Conservation (phyloP, 139 green algal species). For the Chlamydomonas sphaeroides region DNA sequence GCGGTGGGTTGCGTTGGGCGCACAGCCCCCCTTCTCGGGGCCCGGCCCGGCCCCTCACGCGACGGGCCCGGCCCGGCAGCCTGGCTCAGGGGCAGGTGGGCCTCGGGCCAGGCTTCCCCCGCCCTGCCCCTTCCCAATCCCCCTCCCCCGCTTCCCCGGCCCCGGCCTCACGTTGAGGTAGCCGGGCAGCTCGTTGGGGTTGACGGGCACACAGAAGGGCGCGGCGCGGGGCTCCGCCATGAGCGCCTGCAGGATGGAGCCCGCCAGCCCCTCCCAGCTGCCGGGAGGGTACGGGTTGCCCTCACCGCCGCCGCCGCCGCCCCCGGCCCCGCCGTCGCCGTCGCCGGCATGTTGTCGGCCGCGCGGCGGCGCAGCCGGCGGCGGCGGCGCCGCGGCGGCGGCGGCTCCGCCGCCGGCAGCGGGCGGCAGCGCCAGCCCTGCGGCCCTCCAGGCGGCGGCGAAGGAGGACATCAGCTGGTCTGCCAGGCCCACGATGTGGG, state of each 20-base stretch:
- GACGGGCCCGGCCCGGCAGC: no score
- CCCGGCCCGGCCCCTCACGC: no score
- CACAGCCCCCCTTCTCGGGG: no score
- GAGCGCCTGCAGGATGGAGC: not conserved
- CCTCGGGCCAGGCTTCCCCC: no score
- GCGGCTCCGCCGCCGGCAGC: not conserved
- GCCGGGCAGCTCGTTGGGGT: conserved; percentile 4
- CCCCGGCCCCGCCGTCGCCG: no score
- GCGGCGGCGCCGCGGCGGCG: not conserved
- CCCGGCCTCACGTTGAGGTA: not conserved
- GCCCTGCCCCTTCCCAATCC: no score
- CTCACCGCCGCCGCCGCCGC: no score
- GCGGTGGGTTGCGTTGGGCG: no score
- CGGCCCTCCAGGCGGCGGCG: not conserved
- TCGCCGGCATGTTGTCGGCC: not conserved
- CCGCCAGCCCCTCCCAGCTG: not conserved
- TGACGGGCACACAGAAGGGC: conserved; percentile 1
- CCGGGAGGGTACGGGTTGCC: no score
- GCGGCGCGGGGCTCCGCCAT: not conserved
- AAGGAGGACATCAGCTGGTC: conserved; percentile 24
- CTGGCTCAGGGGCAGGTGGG: no score
- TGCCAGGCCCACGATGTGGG: conserved; percentile 34
- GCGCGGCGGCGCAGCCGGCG: not conserved
- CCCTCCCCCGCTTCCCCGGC: not conserved
- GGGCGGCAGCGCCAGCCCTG: conserved; percentile 6